Evolutionary conservation across 495 filamentous ascomycete genomes (phyloP).

Genomic region (Penicillium lividum): DNA sequence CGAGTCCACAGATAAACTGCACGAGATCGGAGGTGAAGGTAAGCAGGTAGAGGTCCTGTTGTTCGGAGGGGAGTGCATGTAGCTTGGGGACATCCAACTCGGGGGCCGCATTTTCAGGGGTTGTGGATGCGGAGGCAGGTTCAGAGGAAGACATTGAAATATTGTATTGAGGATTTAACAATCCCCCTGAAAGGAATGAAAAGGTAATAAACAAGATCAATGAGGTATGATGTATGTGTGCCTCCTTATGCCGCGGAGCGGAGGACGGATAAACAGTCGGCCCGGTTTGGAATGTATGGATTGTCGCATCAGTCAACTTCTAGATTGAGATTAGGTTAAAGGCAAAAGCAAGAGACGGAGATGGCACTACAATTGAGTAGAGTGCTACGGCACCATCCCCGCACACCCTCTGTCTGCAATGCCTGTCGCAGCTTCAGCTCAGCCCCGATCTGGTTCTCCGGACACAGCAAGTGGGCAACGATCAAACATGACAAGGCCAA

Average conservation of each 20-base stretch:
- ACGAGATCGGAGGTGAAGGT: constrained; percentile 84
- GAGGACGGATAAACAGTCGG: constrained; percentile 39
- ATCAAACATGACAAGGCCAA: constrained; percentile 93
- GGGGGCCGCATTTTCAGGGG: constrained; percentile 39
- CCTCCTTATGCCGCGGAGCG: constrained; percentile 39
- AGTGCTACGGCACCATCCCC: constrained; percentile 14
- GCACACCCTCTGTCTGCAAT: constrained; percentile 12
- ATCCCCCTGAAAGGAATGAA: constrained; percentile 26
- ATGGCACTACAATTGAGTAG: constrained; percentile 24
- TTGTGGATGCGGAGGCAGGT: constrained; percentile 25
- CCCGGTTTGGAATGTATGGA: constrained; percentile 29
- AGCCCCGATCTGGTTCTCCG: constrained; percentile 53
- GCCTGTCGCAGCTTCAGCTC: constrained; percentile 51
- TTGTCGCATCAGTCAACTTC: constrained; percentile 1
- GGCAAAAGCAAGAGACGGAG: not conserved
- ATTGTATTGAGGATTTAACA: constrained; percentile 15
- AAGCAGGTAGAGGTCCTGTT: constrained; percentile 91
- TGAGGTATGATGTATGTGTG: constrained; percentile 9
- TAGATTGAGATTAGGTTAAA: not conserved
- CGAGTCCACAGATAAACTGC: constrained; percentile 73
- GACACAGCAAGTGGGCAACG: constrained; percentile 91
- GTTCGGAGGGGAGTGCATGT: constrained; percentile 86
- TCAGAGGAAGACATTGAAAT: constrained; percentile 45
- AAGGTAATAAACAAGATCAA: constrained; percentile 9
- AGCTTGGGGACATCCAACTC: constrained; percentile 88